phyloP scores from a whole-genome alignment of 2,329 filamentous ascomycete species.

The Colletotrichum viniferum region DNA sequence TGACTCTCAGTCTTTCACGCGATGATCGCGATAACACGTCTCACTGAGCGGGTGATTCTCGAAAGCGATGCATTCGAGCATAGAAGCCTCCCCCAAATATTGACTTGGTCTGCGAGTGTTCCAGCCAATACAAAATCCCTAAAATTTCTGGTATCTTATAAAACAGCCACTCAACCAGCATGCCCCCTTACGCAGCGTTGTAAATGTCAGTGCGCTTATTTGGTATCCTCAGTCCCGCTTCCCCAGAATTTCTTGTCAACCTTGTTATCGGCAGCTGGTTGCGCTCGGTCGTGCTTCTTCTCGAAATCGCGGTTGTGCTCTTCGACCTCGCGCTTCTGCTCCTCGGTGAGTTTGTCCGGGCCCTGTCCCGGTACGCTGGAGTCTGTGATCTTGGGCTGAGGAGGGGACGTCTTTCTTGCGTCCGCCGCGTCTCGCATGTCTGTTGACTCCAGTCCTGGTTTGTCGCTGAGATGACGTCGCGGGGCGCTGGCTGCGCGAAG shows the following conservation, averaged over 20 bases:
- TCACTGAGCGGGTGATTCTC: not conserved
- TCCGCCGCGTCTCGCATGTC: constrained; percentile 5
- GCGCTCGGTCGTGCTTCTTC: constrained; percentile 52
- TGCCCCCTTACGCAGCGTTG: too few relatives aligned
- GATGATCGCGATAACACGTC: not conserved
- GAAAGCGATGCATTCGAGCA: not conserved
- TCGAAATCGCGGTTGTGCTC: constrained; percentile 64
- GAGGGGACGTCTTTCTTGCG: constrained; percentile 31
- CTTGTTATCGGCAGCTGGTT: constrained; percentile 48
- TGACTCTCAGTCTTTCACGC: too few relatives aligned
- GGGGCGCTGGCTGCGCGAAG: not conserved
- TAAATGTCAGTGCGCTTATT: not conserved
- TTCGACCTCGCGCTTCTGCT: constrained; percentile 61
- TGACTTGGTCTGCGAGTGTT: not conserved
- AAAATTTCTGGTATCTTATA: not conserved
- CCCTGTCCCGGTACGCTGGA: constrained; percentile 43
- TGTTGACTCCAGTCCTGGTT: constrained; percentile 7
- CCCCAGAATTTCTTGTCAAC: constrained; percentile 61
- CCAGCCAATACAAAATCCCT: not conserved
- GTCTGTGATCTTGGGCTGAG: constrained; percentile 58
- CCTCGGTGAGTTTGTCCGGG: constrained; percentile 43
- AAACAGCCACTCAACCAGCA: not conserved
- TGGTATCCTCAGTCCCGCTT: not conserved
- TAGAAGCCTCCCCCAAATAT: not conserved
- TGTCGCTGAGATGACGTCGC: not conserved